Conservation (phyloP, 2,329 filamentous ascomycete genomes). For the Ophiognomonia clavigignenti-juglandacearum region DNA sequence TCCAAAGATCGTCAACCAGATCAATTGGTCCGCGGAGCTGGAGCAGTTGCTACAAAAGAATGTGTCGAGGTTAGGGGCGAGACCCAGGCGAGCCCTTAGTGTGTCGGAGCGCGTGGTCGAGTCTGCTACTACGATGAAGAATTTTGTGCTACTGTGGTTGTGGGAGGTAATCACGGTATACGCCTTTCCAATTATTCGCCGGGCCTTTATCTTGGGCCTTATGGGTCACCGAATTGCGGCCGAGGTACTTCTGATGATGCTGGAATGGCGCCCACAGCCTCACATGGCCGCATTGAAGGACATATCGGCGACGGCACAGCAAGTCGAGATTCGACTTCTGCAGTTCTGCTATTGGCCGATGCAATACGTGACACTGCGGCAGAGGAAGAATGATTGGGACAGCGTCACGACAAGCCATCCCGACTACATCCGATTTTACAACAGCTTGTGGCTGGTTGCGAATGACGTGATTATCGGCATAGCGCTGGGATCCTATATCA, state of each 20-base stretch:
- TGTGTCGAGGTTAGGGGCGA: conserved; percentile 74
- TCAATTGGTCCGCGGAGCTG: conserved; percentile 94
- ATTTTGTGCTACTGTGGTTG: conserved; percentile 63
- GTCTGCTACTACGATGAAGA: conserved; percentile 81
- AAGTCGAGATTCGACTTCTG: conserved; percentile 92
- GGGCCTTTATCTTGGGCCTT: conserved; percentile 70
- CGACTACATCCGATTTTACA: conserved; percentile 98
- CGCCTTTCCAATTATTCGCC: conserved; percentile 70
- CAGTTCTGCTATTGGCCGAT: conserved; percentile 99
- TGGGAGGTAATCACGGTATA: conserved; percentile 70
- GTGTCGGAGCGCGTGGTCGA: conserved; percentile 93
- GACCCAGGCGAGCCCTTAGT: conserved; percentile 79
- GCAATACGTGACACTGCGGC: conserved; percentile 88
- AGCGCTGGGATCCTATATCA: conserved; percentile 91
- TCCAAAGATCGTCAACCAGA: conserved; percentile 79
- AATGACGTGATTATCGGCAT: conserved; percentile 99
- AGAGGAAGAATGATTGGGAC: conserved; percentile 86
- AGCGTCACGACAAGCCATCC: conserved; percentile 93
- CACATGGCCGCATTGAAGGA: conserved; percentile 86
- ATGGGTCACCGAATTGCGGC: conserved; percentile 76
- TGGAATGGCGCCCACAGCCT: conserved; percentile 80
- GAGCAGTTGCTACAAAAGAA: conserved; percentile 84
- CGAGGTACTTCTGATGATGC: conserved; percentile 69
- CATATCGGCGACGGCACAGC: conserved; percentile 92
- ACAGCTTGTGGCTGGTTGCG: conserved; percentile 95